These are phyloP conservation scores for Penicillium digitatum DNA, from an alignment of 2,329 filamentous ascomycete genomes.

Conservation along the genomic window DNA sequence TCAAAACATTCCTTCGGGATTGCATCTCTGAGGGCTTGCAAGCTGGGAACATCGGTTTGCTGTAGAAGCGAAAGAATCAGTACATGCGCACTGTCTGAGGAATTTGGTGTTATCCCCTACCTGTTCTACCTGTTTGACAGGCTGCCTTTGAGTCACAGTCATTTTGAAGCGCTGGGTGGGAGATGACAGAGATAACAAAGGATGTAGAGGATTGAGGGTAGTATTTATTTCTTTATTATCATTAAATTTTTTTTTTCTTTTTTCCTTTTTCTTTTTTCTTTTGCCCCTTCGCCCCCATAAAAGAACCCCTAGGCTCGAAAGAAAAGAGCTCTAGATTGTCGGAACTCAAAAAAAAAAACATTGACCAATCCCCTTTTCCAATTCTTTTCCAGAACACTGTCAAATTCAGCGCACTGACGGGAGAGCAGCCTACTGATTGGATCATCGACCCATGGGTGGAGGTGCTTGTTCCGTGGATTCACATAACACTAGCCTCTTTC, in stretches of 20 bases:
- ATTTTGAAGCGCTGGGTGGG: neutral
- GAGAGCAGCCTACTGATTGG: neutral
- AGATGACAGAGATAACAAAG: neutral
- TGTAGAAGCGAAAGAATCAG: neutral
- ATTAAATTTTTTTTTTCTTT: neutral
- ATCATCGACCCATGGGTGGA: neutral
- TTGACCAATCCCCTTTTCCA: slow-evolving; percentile 2
- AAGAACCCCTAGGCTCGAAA: neutral
- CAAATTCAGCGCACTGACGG: slow-evolving; percentile 3
- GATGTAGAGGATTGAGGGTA: neutral
- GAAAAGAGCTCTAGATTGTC: slow-evolving; percentile 6
- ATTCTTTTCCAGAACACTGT: slow-evolving; percentile 11
- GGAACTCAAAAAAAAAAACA: neutral
- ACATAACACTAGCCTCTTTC: slow-evolving; percentile 1
- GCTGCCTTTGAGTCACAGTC: slow-evolving; percentile 1
- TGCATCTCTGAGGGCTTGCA: slow-evolving; percentile 37
- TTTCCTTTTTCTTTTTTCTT: neutral
- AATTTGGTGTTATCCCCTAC: neutral
- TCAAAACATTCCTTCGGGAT: slow-evolving; percentile 62
- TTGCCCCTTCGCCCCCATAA: slow-evolving; percentile 4
- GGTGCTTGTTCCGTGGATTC: slow-evolving; percentile 4
- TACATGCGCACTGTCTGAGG: neutral
- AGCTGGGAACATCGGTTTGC: slow-evolving; percentile 3
- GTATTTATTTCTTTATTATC: slow-evolving; percentile 10
- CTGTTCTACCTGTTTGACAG: slow-evolving; percentile 4